phyloP scores from a whole-genome alignment of 352 stramenopile species.

The Aphanomyces euteiches region DNA sequence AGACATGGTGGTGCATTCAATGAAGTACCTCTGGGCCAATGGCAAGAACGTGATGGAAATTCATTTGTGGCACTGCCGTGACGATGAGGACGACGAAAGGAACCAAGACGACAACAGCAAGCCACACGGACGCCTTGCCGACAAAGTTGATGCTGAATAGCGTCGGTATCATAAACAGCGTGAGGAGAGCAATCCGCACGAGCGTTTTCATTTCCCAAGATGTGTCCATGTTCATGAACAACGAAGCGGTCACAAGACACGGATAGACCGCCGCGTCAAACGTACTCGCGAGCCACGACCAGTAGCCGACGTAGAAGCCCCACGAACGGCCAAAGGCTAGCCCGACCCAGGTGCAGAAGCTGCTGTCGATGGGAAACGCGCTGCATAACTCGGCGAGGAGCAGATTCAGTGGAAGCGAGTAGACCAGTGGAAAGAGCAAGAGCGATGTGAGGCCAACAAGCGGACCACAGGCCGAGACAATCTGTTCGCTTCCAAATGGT shows the following conservation, averaged over 20 bases:
- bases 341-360: slow-evolving; percentile 74
- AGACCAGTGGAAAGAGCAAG: slow-evolving; percentile 66
- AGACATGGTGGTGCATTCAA: slow-evolving; percentile 26
- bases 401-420: slow-evolving; percentile 62
- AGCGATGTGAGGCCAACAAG: slow-evolving; percentile 56
- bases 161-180: slow-evolving; percentile 65
- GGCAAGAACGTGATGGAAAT: slow-evolving; percentile 32
- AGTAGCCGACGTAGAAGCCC: slow-evolving; percentile 82
- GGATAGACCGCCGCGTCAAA: slow-evolving; percentile 83
- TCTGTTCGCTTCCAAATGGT: slow-evolving; percentile 93
- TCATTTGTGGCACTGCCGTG: slow-evolving; percentile 54
- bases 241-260: slow-evolving; percentile 64
- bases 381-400: slow-evolving; percentile 70
- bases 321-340: slow-evolving; percentile 66
- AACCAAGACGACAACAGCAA: slow-evolving; percentile 85
- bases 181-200: slow-evolving; percentile 11
- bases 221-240: slow-evolving; percentile 37
- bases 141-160: slow-evolving; percentile 85
- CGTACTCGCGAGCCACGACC: slow-evolving; percentile 73
- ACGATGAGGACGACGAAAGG: slow-evolving; percentile 89
- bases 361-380: slow-evolving; percentile 61
- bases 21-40: too few relatives aligned
- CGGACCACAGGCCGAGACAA: slow-evolving; percentile 84
- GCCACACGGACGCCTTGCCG: slow-evolving; percentile 71
- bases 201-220: slow-evolving; percentile 17